phyloP scores from a whole-genome alignment of 306 rosid genomes.

The Oxytropis ochrocephala region DNA sequence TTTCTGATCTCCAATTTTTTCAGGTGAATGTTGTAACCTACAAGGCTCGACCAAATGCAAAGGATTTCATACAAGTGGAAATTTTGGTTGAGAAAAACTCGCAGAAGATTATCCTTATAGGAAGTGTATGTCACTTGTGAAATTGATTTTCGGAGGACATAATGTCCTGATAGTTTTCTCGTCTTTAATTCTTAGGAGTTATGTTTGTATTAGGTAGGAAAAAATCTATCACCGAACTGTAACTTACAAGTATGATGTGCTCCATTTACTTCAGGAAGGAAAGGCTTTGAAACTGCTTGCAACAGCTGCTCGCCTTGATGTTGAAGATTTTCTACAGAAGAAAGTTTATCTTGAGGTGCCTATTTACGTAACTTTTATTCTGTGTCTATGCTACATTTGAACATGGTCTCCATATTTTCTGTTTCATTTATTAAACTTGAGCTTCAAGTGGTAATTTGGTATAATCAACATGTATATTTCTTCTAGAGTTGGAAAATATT shows the following conservation, averaged over 20 bases:
- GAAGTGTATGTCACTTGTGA: conserved; percentile 45
- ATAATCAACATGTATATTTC: neutral
- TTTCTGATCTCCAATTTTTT: conserved; percentile 10
- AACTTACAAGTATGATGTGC: conserved; percentile 2
- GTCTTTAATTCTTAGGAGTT: neutral
- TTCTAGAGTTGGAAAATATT: conserved; percentile 10
- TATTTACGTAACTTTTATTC: neutral
- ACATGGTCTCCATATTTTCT: neutral
- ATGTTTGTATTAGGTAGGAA: neutral
- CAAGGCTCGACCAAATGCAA: conserved; percentile 77
- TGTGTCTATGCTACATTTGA: neutral
- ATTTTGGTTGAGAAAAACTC: conserved; percentile 81
- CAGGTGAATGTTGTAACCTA: conserved; percentile 92
- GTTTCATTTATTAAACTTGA: conserved; percentile 4
- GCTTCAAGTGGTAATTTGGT: neutral
- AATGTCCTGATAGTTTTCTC: neutral
- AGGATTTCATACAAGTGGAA: conserved; percentile 90
- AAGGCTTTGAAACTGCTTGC: conserved; percentile 91
- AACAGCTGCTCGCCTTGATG: conserved; percentile 86
- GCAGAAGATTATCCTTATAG: conserved; percentile 80
- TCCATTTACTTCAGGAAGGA: conserved; percentile 62
- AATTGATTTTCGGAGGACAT: neutral
- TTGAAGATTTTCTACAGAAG: conserved; percentile 85
- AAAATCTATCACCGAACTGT: conserved; percentile 1
- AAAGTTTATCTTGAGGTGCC: conserved; percentile 88